Evolutionary conservation across 805 yeast genomes (phyloP), one percentile per base, ranked within the genome.

Genomic region (Candida quercuum): DNA sequence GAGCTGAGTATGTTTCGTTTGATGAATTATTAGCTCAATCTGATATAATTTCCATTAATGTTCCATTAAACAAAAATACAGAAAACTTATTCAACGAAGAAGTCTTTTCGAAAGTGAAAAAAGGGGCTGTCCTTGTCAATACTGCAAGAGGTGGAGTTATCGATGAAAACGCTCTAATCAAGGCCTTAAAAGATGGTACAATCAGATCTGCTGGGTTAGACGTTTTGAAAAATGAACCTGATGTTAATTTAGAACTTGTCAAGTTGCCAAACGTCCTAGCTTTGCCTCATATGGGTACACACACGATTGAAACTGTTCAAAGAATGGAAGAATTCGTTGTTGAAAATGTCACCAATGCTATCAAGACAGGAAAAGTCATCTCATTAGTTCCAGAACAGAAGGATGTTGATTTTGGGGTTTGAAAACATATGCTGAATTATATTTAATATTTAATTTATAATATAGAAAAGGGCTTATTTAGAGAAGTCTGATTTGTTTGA

Each of bases 251-350:
- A 53, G 88, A 82, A 42, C 63, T 84, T 45, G 60, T 72, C 34
- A 63, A 66, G 22, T 61, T 81, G 60, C 83, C 85, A 12, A 81
- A 81, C 45, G 86, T 79, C n/a, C 69, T 83, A 11, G 74, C 85
- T 25, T 65, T 85, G 47, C 97, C 97, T 13, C 97, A 88, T 58
- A 78, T 86, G 82, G 97, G 96, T 20, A 86, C 96, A 0, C 78
- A 78, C 56, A 68, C 91, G 5, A 61, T 62, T 36, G 94, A 87
- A 61, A 83, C 95, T 3, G 75, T 83, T 52, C 63, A 68, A 48
- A 72, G 73, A 49, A 86, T 93, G 96, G 96, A 89, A 63, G 78
- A 75, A 48, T 76, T 76, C 57, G 86, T 81, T 23, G 78, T 85
- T 20, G 70, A 71, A 23, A 93, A 91, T 59, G 76, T 86, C 8